These are phyloP conservation scores for Phytopythium ostracodes DNA, from an alignment of 352 stramenopile species.

Conservation along the genomic window DNA sequence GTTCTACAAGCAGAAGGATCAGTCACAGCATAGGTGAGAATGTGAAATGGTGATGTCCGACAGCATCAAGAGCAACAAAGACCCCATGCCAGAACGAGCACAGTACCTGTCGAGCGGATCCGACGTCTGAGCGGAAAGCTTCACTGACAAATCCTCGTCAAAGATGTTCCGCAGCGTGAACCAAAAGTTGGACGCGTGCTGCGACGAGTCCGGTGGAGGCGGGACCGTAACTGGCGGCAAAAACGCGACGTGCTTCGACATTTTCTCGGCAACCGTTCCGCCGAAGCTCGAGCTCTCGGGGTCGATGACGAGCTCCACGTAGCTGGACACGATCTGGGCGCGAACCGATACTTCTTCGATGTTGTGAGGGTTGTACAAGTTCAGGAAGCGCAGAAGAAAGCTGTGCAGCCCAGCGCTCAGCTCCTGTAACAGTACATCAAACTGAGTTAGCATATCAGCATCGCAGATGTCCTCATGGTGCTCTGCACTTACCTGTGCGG, in stretches of 20 bases:
- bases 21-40: constrained; percentile 1
- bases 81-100: too few relatives aligned
- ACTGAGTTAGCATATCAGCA: background rate
- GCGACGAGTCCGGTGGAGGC: constrained; percentile 42
- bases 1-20: constrained; percentile 25
- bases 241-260: constrained; percentile 48
- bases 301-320: constrained; percentile 75
- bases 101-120: constrained; percentile 43
- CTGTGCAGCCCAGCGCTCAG: constrained; percentile 49
- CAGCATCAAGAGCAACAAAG: too few relatives aligned
- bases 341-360: constrained; percentile 54
- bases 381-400: constrained; percentile 64
- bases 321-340: constrained; percentile 82
- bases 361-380: constrained; percentile 81
- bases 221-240: constrained; percentile 73
- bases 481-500: constrained; percentile 42
- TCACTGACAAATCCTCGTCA: constrained; percentile 78
- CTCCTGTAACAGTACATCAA: constrained; percentile 22
- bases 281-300: constrained; percentile 61
- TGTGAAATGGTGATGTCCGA: background rate
- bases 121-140: constrained; percentile 40
- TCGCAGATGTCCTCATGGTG: background rate
- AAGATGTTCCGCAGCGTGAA: constrained; percentile 85
- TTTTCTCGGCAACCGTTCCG: constrained; percentile 14
- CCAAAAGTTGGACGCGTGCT: constrained; percentile 70